Base-by-base conservation (phyloP, 164 flowering plant genomes). In the Nymphaea colorata region DNA sequence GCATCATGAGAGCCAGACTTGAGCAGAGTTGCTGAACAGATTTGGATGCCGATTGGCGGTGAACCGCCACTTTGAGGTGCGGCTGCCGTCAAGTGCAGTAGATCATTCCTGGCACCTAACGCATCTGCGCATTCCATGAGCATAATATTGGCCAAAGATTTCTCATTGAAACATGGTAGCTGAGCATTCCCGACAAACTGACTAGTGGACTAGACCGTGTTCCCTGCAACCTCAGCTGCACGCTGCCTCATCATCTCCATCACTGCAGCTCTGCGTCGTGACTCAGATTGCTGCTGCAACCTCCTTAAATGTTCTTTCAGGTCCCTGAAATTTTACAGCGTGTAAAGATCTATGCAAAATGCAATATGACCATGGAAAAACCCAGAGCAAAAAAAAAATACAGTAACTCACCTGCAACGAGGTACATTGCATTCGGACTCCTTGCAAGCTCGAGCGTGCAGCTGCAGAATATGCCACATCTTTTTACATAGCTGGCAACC, bases 171-270 rank as follows among this genome's bases (percentile, higher is more conserved):
- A 51, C 57, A 51, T 15, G 14, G 57, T 51, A 51, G 57, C 57
- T 8, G 57, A 8, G 14, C 57, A 51, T 51, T 51, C 3, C 3
- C 10, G 14, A 8, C 57, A 51, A 51, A 51, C 57, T 51, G 57
- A 8, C 65, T 68, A 60, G 67, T 51, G 43, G 69, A 59, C 82
- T 74, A 86, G n/a, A 89, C 84, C 63, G 82, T 66, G 71, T 69
- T 83, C 44, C 91, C 86, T 68, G 91, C 89, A 76, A 90, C 95
- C 77, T 95, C 99, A 42, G 98, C 99, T 47, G 96, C 96, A 70
- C 99, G 83, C 69, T 95, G 98, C 74, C 99, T 88, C 99, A 95
- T 89, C 99, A 95, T 95, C 81, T 95, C 96, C 90, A 84, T 92
- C 64, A 95, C 99, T 65, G 99, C 99, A 61, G 97, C 98, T 75